Evolutionary conservation across 345 rosid species (phyloP), one percentile per base, ranked within the genome.

Genomic region (Hypericum perforatum): DNA sequence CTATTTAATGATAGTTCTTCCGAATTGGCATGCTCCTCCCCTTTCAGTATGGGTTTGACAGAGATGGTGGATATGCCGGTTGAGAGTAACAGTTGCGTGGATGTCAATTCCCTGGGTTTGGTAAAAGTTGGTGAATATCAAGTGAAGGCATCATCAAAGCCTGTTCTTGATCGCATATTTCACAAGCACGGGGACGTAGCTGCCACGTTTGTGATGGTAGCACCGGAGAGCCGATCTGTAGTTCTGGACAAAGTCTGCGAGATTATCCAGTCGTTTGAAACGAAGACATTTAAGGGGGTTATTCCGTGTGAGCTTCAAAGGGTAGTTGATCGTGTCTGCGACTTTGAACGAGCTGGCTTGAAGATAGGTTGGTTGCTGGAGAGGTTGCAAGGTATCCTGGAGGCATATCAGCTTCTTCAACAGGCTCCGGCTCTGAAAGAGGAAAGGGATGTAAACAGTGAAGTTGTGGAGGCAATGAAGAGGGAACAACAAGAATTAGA

Each of bases 161-260:
- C 57, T 5, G 38, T 38, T 9, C 37, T 52, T 16, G 39, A 9
- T n/a, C 38, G 11, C 6, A 53, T 52, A 16, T 7, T 61, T 37
- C 13, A 45, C 9, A 16, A 37, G 29, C 6, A 53, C 43, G 64
- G 63, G 53, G 58, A 52, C 43, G 52, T 61, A 14, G 64, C 45
- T 13, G 52, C 57, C 6, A 38, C 6, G 10, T 45, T 12, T 12
- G 0, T 9, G 36, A 42, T 43, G 43, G 16, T 13, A 8, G 4
- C 57, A 36, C 51, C 45, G 9, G 22, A 52, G 37, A 13, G 16
- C 16, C 52, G 64, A 10, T 15, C 57, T 9, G 2, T 15, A 11
- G 45, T 32, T 0, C 53, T 44, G 58, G 58, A 52, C 39, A 32
- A 45, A 2, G n/a, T 61, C 2, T 45, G 52, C 7, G 22, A 61